Conservation (phyloP, 2,329 filamentous ascomycete genomes). For the Exophiala phaeomuriformis region DNA sequence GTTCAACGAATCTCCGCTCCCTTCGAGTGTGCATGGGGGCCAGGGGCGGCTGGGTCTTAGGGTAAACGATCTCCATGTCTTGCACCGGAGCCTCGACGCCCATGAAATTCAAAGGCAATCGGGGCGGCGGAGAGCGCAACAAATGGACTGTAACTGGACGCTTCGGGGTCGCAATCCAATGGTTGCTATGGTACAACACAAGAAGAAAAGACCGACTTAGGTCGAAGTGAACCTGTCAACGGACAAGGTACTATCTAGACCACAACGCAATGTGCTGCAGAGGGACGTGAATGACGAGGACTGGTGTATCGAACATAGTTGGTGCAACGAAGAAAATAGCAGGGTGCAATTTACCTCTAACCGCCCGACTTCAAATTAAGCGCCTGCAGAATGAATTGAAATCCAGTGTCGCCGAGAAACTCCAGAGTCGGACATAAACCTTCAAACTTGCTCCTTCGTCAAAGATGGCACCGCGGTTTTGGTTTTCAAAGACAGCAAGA, state of each 20-base stretch:
- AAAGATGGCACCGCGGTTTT: background rate
- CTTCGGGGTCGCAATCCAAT: background rate
- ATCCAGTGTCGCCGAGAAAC: background rate
- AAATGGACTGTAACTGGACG: background rate
- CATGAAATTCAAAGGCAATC: background rate
- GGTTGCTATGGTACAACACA: background rate
- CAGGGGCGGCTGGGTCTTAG: background rate
- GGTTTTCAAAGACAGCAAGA: too few relatives aligned
- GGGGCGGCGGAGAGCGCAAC: too few relatives aligned
- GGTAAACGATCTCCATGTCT: constrained; percentile 10
- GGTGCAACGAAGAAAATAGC: constrained; percentile 8
- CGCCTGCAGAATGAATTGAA: constrained; percentile 8
- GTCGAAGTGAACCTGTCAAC: background rate
- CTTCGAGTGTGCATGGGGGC: constrained; percentile 10
- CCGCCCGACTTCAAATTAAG: constrained; percentile 11
- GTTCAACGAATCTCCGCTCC: constrained; percentile 23
- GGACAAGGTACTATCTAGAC: background rate
- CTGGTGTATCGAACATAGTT: constrained; percentile 3
- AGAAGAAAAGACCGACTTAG: background rate
- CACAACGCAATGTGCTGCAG: background rate
- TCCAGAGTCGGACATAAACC: background rate
- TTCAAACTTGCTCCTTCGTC: background rate
- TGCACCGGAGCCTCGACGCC: background rate
- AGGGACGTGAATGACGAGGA: background rate
- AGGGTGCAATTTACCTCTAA: constrained; percentile 24